Evolutionary conservation across 192 early-diverging fungal genomes (phyloP).

Genomic region (Coemansia sp.): DNA sequence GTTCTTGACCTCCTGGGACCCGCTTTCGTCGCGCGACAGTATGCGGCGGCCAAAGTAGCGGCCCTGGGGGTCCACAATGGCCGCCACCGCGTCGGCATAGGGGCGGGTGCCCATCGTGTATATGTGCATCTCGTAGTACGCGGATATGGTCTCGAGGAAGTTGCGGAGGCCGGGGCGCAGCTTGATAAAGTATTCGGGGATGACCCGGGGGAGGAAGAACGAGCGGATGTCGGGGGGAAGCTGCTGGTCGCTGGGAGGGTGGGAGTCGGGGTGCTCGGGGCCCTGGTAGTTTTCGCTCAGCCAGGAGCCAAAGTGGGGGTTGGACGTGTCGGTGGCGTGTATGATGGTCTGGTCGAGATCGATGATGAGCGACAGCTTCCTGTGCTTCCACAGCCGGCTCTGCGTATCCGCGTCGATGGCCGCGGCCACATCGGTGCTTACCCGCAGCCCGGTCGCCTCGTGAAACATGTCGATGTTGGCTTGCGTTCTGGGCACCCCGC

Average conservation of each 20-base stretch:
- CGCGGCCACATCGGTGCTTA: constrained; percentile 51
- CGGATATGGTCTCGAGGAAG: constrained; percentile 68
- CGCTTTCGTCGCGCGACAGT: constrained; percentile 89
- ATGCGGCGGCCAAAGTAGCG: constrained; percentile 83
- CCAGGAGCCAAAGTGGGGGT: constrained; percentile 34
- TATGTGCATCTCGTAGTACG: constrained; percentile 92
- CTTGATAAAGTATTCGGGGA: constrained; percentile 80
- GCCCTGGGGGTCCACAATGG: constrained; percentile 79
- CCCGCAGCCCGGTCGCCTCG: constrained; percentile 66
- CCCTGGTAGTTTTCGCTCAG: constrained; percentile 46
- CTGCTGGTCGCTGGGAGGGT: constrained; percentile 3
- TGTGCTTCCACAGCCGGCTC: constrained; percentile 58
- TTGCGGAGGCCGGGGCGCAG: constrained; percentile 76
- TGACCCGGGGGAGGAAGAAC: constrained; percentile 68
- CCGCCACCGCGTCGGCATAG: constrained; percentile 87
- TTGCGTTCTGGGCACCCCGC: constrained; percentile 51
- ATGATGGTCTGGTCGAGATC: constrained; percentile 98
- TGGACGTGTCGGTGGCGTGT: constrained; percentile 65
- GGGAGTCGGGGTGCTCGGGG: constrained; percentile 3
- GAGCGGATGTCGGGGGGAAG: constrained; percentile 65
- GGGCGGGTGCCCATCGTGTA: constrained; percentile 97
- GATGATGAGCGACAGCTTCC: constrained; percentile 84
- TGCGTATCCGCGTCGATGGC: constrained; percentile 21
- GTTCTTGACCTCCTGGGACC: constrained; percentile 74
- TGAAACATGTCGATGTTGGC: constrained; percentile 81